Evolutionary conservation across 228 moss, liverwort and hornwort genomes (phyloP), one percentile per base, ranked within the genome.

Genomic region (Sphagnum magellanicum): DNA sequence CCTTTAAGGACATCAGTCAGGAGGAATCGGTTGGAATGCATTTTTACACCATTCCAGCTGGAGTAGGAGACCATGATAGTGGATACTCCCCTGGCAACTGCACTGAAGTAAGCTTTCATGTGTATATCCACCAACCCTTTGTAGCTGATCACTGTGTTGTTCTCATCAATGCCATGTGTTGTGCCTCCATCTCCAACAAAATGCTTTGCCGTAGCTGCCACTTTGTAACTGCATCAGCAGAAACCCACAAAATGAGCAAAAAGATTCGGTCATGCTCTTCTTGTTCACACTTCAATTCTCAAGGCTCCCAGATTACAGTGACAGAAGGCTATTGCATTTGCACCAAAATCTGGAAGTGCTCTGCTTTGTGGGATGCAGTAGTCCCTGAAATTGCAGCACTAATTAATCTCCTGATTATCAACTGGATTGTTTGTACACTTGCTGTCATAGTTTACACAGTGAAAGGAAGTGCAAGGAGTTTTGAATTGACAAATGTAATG

Each of bases 181-280:
- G 96, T 96, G 7, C 96, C 96, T 14, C 96, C 96, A 59, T 96
- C 96, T 51, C 96, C 96, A 0, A 96, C 83, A 9, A 77, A 96
- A 50, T 96, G 96, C 86, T 96, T 96, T 4, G 96, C 88, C 9
- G 87, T 87, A 0, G 91, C 89, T 11, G 84, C 89, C 16, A 96
- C 86, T 66, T 79, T 89, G 5, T 68, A 17, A 52, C 89, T 86
- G 76, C 32, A 68, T 46, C 16, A n/a, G 47, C 4, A 12, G 12
- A 55, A 8, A 55, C 55, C 32, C 32, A 32, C 32, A 32, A 32
- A 32, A 32, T 32, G 32, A 32, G 32, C 32, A 32, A 32, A 32
- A 32, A 32, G 32, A 32, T 32, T 32, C 32, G 3, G 32, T 32
- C 32, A 32, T 32, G 32, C 32, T 32, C 32, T 32, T 32, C 32